phyloP scores from a whole-genome alignment of 2,329 filamentous ascomycete species.

The Aphanocladium album region DNA sequence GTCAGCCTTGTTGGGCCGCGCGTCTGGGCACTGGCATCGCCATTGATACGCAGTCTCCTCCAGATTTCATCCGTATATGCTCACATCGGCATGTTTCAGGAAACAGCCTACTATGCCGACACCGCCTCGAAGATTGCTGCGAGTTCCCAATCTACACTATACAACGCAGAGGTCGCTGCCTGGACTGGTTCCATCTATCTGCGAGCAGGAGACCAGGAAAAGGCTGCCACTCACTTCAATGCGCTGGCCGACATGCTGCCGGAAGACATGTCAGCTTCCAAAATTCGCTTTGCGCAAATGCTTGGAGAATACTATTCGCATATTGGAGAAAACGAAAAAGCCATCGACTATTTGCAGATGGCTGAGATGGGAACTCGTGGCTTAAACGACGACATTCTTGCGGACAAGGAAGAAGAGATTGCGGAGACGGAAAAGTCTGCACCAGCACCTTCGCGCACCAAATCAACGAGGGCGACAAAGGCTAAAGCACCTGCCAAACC shows the following conservation, averaged over 20 bases:
- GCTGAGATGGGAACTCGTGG: constrained; percentile 36
- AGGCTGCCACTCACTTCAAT: constrained; percentile 48
- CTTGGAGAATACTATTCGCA: constrained; percentile 53
- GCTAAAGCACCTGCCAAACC: constrained; percentile 13
- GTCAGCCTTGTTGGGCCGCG: constrained; percentile 42
- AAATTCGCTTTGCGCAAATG: constrained; percentile 45
- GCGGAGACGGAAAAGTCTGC: constrained; percentile 14
- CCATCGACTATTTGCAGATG: constrained; percentile 38
- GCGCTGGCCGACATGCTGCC: constrained; percentile 49
- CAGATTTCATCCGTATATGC: constrained; percentile 75
- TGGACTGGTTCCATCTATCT: constrained; percentile 53
- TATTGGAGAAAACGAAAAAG: constrained; percentile 40
- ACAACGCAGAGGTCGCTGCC: constrained; percentile 48
- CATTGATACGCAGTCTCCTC: constrained; percentile 65
- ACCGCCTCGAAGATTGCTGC: constrained; percentile 74
- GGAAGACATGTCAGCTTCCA: constrained; percentile 30
- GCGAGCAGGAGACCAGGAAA: constrained; percentile 53
- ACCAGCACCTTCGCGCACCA: constrained; percentile 13
- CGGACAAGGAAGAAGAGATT: constrained; percentile 15
- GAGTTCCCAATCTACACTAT: constrained; percentile 58
- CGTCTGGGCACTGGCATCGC: constrained; percentile 75
- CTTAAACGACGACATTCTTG: background rate
- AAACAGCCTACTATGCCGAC: constrained; percentile 83
- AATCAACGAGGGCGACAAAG: constrained; percentile 10
- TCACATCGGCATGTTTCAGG: constrained; percentile 79